A percentile compares a stretch with the other conserved stretches of the same genome.
phyloP scores from a whole-genome alignment of 495 filamentous ascomycete genomes.

The Xylaria curta region DNA sequence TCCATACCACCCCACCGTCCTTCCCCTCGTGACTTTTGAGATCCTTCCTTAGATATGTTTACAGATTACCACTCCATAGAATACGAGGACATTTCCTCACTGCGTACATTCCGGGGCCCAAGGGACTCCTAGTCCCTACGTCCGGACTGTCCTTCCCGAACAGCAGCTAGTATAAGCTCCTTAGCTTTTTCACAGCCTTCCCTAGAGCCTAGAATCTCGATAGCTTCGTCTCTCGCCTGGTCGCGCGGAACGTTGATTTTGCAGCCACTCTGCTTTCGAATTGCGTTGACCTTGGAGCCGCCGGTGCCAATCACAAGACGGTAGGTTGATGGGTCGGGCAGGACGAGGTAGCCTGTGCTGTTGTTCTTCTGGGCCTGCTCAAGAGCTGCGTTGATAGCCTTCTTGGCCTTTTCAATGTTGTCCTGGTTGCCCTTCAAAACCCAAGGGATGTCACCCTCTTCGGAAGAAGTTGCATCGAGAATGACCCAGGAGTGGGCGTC shows the following conservation, averaged over 20 bases:
- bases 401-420: constrained; percentile 76
- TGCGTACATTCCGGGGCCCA: not conserved
- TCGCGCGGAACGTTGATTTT: constrained; percentile 89
- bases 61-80: constrained; percentile 21
- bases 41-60: constrained; percentile 13
- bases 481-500: constrained; percentile 82
- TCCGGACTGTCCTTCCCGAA: constrained; percentile 58
- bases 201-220: constrained; percentile 80
- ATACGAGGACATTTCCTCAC: not conserved
- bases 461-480: constrained; percentile 61
- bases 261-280: constrained; percentile 90
- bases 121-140: constrained; percentile 37
- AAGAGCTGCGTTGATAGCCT: constrained; percentile 72
- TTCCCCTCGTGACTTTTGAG: not conserved
- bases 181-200: constrained; percentile 87
- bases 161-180: constrained; percentile 84
- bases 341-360: constrained; percentile 81
- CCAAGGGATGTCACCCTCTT: constrained; percentile 88
- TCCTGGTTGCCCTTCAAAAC: constrained; percentile 79
- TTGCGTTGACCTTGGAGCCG: constrained; percentile 88
- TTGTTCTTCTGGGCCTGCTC: constrained; percentile 73
- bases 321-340: constrained; percentile 89
- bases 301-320: constrained; percentile 88
- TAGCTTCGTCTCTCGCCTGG: constrained; percentile 78
- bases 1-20: not conserved